Evolutionary conservation across 1,284 basidiomycete species (phyloP).

Genomic region (Ceratobasidium sp.): DNA sequence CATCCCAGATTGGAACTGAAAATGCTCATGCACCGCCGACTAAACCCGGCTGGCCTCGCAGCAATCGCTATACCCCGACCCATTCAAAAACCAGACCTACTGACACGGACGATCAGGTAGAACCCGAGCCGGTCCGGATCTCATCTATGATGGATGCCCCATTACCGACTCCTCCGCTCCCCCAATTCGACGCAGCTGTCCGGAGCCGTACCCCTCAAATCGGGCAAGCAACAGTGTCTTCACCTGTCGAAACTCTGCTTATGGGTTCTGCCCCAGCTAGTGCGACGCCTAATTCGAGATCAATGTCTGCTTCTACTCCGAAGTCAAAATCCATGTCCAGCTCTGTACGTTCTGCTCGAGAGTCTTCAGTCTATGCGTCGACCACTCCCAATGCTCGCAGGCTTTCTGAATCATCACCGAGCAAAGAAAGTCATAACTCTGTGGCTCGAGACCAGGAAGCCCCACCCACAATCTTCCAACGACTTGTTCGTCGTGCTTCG

Average conservation of each 20-base stretch:
- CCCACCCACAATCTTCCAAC: conserved; percentile 19
- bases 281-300: too few species aligned
- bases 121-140: neutral
- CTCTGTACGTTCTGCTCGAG: neutral
- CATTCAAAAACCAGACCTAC: neutral
- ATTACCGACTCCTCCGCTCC: conserved; percentile 8
- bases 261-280: conserved; percentile 12
- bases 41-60: neutral
- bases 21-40: too few species aligned
- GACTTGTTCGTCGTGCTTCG: conserved; percentile 23
- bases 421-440: neutral
- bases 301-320: neutral
- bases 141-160: conserved; percentile 15
- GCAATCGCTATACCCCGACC: neutral
- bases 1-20: too few species aligned
- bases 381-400: neutral
- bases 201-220: neutral
- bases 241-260: conserved; percentile 24
- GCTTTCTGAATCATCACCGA: conserved; percentile 27
- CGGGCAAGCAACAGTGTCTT: conserved; percentile 1
- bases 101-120: neutral
- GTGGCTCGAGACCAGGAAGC: conserved; percentile 3
- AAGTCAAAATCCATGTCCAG: neutral
- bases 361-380: neutral
- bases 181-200: neutral